A percentile compares a stretch with the other conserved stretches of the same genome.
Evolutionary conservation across 2,329 filamentous ascomycete species (phyloP).

Genomic region (Alternaria hordeiaustralica): DNA sequence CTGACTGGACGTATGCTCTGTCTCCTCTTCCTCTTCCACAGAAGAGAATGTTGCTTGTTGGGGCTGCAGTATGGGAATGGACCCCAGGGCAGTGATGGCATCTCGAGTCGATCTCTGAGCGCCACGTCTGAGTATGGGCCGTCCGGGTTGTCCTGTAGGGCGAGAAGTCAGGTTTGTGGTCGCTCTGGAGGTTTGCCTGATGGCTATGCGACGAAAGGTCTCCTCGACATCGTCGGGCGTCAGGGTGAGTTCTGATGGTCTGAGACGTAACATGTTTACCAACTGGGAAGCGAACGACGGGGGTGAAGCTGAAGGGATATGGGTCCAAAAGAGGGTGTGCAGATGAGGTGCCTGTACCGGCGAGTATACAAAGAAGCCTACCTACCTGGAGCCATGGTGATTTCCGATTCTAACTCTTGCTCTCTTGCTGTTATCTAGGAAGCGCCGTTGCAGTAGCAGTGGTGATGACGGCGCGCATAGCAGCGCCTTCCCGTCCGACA

Average conservation of each 20-base stretch:
- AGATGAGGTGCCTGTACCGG: neutral
- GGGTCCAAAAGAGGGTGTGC: conserved; percentile 22
- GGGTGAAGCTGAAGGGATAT: conserved; percentile 12
- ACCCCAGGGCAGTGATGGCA: conserved; percentile 33
- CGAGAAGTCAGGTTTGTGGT: conserved; percentile 6
- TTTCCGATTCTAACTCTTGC: neutral
- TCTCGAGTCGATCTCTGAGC: conserved; percentile 40
- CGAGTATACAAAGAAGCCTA: too few species aligned
- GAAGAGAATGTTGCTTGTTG: conserved; percentile 30
- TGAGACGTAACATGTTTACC: conserved; percentile 43
- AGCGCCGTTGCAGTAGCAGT: neutral
- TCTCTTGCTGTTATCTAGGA: neutral
- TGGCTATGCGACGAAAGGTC: conserved; percentile 40
- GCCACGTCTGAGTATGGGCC: conserved; percentile 36
- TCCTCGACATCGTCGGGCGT: conserved; percentile 47
- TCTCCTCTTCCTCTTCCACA: conserved; percentile 22
- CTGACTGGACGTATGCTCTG: conserved; percentile 3
- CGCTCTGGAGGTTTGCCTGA: conserved; percentile 23
- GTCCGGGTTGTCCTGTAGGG: conserved; percentile 12
- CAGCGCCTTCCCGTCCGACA: neutral
- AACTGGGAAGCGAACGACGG: conserved; percentile 13
- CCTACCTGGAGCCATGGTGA: neutral
- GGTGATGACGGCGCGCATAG: neutral
- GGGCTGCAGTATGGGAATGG: conserved; percentile 34
- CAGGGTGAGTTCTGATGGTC: conserved; percentile 46